These are phyloP conservation scores for Anthoceros angustus DNA, from an alignment of 225 moss, liverwort and hornwort species.

Conservation along the genomic window DNA sequence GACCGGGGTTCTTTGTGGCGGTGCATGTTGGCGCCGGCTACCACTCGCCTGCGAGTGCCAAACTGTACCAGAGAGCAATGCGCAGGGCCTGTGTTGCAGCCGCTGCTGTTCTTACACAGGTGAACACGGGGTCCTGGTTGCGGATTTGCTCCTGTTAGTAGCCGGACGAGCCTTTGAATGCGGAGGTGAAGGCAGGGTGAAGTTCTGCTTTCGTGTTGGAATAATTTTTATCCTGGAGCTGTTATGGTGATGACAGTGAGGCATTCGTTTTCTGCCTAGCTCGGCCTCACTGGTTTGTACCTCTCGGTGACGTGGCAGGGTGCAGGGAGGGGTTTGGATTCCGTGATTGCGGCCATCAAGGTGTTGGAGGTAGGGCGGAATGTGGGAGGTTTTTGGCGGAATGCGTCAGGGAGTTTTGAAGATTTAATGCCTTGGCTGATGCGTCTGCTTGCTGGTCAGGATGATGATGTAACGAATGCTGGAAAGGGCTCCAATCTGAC, in stretches of 20 bases:
- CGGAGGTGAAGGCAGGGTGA: too few species aligned
- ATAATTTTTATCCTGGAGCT: too few species aligned
- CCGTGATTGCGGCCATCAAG: conserved; percentile 79
- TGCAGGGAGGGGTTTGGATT: conserved; percentile 64
- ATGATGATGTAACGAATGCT: conserved; percentile 89
- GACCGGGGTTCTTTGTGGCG: conserved; percentile 50
- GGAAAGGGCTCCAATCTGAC: conserved; percentile 89
- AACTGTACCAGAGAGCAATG: conserved; percentile 55
- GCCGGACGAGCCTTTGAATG: too few species aligned
- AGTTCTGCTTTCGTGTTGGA: too few species aligned
- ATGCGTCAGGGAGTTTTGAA: not conserved
- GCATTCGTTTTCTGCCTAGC: too few species aligned
- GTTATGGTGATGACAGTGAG: too few species aligned
- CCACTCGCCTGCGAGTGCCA: conserved; percentile 36
- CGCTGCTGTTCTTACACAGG: conserved; percentile 49
- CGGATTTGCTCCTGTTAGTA: too few species aligned
- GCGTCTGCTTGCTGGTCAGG: conserved; percentile 28
- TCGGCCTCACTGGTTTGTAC: too few species aligned
- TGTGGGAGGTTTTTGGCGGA: not conserved
- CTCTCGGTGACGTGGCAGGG: conserved; percentile 21
- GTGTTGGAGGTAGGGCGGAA: conserved; percentile 64
- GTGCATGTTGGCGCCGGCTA: conserved; percentile 94
- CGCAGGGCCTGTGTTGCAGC: conserved; percentile 76
- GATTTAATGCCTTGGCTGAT: not conserved
- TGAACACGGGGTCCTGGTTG: not conserved